Base-by-base conservation (phyloP, 495 filamentous ascomycete genomes). In the Neurospora cerealis region DNA sequence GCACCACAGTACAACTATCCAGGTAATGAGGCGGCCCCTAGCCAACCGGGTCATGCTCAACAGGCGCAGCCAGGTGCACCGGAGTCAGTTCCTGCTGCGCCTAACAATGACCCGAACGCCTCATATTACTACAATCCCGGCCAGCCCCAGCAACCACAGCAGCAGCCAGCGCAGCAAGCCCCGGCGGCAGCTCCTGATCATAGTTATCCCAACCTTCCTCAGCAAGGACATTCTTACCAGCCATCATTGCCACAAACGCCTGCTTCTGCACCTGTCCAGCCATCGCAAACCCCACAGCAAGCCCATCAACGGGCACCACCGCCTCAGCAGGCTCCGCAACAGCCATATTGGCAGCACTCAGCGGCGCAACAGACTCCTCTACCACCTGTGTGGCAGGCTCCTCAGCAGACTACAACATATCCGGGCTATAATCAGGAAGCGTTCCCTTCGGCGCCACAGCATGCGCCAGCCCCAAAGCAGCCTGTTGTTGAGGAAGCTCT, bases 401-500 rank as follows among this genome's bases (percentile, higher is more conserved):
- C 75, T 19, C 79, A 84, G 0, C 79, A 84, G 0, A 73, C 75
- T 37, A 75, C 83, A 7, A 81, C 86, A 10, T 86, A 89, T 72
- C 76, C 81, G 4, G 85, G 89, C 11, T 93, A 92, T 76, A 85
- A 84, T 4, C 88, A 90, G 75, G 88, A 92, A 44, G 80, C 88
- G 46, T 91, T 93, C 78, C 90, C 91, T 60, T 82, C 85, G 1
- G 92, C 87, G 70, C 89, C 89, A 39, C 85, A 85, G 41, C 89
- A 89, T 76, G 87, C 92, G 75, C 86, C 54, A 66, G 54, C 54
- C 28, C 28, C 89, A 39, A 86, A 88, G 73, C 85, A 89, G 72
- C 86, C 89, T 13, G 87, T 89, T 17, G 86, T 93, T 73, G 95
- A 98, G 82, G 95, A 98, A 82, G 94, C 92, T 77, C 83, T 98